Base-by-base conservation (phyloP, 2,329 filamentous ascomycete species). In the Pezicula radicicola region DNA sequence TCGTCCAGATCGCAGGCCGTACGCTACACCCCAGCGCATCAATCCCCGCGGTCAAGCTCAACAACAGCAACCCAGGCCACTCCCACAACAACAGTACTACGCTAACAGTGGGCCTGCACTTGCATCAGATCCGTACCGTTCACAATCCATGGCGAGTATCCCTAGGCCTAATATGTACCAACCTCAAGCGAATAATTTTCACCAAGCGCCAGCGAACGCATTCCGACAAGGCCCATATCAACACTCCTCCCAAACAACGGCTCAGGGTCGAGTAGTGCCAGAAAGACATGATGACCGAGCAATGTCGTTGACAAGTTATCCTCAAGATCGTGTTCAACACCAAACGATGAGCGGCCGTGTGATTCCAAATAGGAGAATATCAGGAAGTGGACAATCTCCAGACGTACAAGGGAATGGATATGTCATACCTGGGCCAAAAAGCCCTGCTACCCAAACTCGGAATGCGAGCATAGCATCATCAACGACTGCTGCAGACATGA, bases 261-360 rank as follows among this genome's bases (percentile, higher is more conserved):
- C 92, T 8, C 92, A 97, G 68, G 94, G 94, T 30, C 83, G 94
- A 55, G 78, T 94, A 35, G 91, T 99, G 8, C 94, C 94, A 1
- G 92, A 97, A 66, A 85, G 93, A 49, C 88, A 92, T 55, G 90
- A 95, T 63, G 93, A 97, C 70, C 84, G 94, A 52, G 86, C 94
- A 57, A 97, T 97, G 94, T 96, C 93, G 43, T 87, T 99, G 87
- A 94, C 88, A 5, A 90, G 89, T 9, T 89, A 91, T 60, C 79
- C 86, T 3, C 79, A 87, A 49, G 90, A 95, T 61, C 80, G 82
- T 55, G 88, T 89, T 63, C 77, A 91, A 42, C 88, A 94, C 68
- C 93, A 97, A 70, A 97, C 92, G 6, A 95, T 93, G 83, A 96
- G 89, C 66, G 94, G 94, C 45, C 83, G 94, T 60, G 80, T 96